Base-by-base conservation (phyloP, 75 land plant genomes). In the Pinus albicaulis region DNA sequence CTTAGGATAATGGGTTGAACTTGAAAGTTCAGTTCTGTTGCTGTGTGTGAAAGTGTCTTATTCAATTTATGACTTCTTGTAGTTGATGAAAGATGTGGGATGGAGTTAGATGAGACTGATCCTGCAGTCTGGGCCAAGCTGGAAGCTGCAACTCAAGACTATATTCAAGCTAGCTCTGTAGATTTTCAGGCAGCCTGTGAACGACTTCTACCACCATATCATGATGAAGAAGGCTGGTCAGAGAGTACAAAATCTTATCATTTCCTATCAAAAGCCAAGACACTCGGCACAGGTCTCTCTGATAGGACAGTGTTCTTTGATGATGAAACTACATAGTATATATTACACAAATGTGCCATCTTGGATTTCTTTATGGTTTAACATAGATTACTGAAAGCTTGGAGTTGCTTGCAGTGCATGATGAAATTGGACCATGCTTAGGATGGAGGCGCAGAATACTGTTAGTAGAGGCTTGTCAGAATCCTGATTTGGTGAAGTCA, bases 31-130 rank as follows among this genome's bases (percentile, higher is more conserved):
- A 7, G 22, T 73, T 23, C 8, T 73, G 3, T 2, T 20, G 38
- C 12, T 7, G 19, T 68, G 19, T 68, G 44, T n/a, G 71, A 38
- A 3, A 11, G 71, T 7, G 23, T 38, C 38, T 20, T 38, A 3
- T 38, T 66, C 16, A 0, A 11, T 20, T 5, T 38, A 20, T 59
- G 36, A 22, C 55, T 38, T 75, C 22, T 12, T 64, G 48, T 84
- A 97, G 99, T 94, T 85, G 99, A 97, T 88, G 99, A 97, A 56
- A 89, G 99, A 23, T 94, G 92, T 79, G 98, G 87, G 48, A 97
- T 97, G 99, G 99, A 97, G 84, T 81, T 97, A 59, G 99, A 97
- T 85, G 99, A 97, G 85, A 97, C 99, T 72, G 99, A 97, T 86
- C 95, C 99, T 56, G 88, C 89, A 59, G 83, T 83, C 24, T 97